Conservation (phyloP, 202 grass and related monocot genomes). For the Schoenoplectus triqueter region DNA sequence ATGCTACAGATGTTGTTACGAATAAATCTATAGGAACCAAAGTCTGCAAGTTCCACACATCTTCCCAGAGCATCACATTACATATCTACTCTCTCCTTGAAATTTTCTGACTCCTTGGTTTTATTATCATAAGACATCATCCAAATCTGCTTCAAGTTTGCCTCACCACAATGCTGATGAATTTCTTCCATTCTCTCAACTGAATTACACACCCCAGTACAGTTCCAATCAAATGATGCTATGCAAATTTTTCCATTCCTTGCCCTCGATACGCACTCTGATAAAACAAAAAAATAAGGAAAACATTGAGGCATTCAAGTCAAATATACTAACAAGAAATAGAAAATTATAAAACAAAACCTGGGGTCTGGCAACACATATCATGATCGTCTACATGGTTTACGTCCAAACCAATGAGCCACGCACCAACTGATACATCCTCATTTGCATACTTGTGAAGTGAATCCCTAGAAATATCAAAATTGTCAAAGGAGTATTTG, state of each 20-base stretch:
- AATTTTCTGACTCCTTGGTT: background rate
- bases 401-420: constrained; percentile 48
- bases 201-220: constrained; percentile 40
- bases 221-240: constrained; percentile 45
- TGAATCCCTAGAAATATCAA: constrained; percentile 35
- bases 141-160: constrained; percentile 32
- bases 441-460: constrained; percentile 51
- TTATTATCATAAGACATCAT: constrained; percentile 26
- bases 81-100: constrained; percentile 7
- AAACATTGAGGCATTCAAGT: background rate
- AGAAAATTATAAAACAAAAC: constrained; percentile 27
- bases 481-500: constrained; percentile 1
- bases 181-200: constrained; percentile 35
- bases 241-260: constrained; percentile 40
- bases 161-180: constrained; percentile 43
- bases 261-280: constrained; percentile 40
- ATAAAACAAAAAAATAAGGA: background rate
- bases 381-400: constrained; percentile 45
- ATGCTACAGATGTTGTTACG: background rate
- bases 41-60: background rate
- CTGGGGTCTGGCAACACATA: constrained; percentile 46
- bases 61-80: background rate
- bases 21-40: background rate
- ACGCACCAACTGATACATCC: constrained; percentile 46
- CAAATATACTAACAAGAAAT: constrained; percentile 18